phyloP scores from a whole-genome alignment of 116 monocot genomes.

The Cymodocea nodosa region DNA sequence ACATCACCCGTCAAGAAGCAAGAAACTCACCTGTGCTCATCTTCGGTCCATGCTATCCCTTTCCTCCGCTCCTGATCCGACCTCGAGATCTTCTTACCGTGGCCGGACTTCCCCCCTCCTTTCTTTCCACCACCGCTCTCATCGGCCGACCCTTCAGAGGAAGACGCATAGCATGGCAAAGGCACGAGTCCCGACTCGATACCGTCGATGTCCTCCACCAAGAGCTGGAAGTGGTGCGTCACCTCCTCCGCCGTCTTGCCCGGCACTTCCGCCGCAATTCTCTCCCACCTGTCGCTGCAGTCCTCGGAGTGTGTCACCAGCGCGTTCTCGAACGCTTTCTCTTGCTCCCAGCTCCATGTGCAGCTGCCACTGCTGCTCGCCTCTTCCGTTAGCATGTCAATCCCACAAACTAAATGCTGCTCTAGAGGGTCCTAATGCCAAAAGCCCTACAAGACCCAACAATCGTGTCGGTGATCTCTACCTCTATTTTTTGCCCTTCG shows the following conservation, averaged over 20 bases:
- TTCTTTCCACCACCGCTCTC: slow-evolving; percentile 21
- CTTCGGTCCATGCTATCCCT: slow-evolving; percentile 77
- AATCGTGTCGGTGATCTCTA: too few species aligned
- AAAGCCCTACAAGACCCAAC: slow-evolving; percentile 1
- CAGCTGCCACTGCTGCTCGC: slow-evolving; percentile 20
- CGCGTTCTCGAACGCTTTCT: slow-evolving; percentile 73
- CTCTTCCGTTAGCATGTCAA: slow-evolving; percentile 30
- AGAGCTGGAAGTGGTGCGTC: slow-evolving; percentile 45
- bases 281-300: slow-evolving; percentile 40
- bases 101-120: slow-evolving; percentile 14
- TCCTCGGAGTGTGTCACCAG: slow-evolving; percentile 28
- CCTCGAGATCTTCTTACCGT: slow-evolving; percentile 25
- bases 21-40: slow-evolving; percentile 14
- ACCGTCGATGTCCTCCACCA: slow-evolving; percentile 54
- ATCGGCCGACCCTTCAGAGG: slow-evolving; percentile 26
- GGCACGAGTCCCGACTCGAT: slow-evolving; percentile 62
- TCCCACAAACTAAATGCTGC: too few species aligned
- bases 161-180: slow-evolving; percentile 38
- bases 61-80: slow-evolving; percentile 66
- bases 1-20: too few species aligned
- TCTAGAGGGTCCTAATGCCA: background rate
- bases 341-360: slow-evolving; percentile 63
- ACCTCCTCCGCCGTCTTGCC: slow-evolving; percentile 54
- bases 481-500: too few species aligned
- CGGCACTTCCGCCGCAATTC: slow-evolving; percentile 36